Base-by-base conservation (phyloP, 352 stramenopile species). In the Globisporangium alternatum region DNA sequence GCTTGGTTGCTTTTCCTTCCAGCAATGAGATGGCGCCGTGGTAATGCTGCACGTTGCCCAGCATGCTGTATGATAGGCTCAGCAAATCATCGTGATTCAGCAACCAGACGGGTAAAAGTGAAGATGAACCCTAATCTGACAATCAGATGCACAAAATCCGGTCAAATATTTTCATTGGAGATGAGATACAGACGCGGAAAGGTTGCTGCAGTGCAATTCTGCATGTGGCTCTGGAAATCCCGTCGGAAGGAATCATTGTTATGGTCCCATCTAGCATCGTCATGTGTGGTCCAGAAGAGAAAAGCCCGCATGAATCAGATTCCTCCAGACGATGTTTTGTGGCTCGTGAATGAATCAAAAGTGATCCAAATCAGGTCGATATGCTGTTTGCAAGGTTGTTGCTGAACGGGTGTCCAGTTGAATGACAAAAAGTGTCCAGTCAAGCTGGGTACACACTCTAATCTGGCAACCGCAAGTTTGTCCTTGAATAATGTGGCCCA, bases 1-100 rank as follows among this genome's bases (percentile, higher is more conserved):
- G 37, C 57, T 55, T 49, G 17, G 17, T 41, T 56, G 15, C 21
- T 58, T 25, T 58, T 58, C 51, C 8, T 41, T 56, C 30, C 51
- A 41, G 28, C 28, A 17, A 15, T 22, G 8, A 45, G 39, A 58
- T 58, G 31, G 52, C 2, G 45, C 8, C 7, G 52, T 9, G 31
- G 31, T 58, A 45, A 56, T 41, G 48, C 25, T 55, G 12, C 35
- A 41, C 10, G 28, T 25, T 30, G 31, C 19, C 9, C n/a, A 19
- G 6, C 25, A 58, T 58, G 52, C 52, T 58, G 52, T 5, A 45
- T 31, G 52, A 13, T 45, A 45, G 52, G n/a, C 21, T 31, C 2
- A 9, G 13, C 35, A 15, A 4, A n/a, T 10, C 5, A 21, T 30
- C 52, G 7, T 45, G 0, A 45, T 45, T 21, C 10, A 31, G 52